A percentile compares a stretch with the other conserved stretches of the same genome.
phyloP scores from a whole-genome alignment of 768 basidiomycete species.

The Inosperma sp. region DNA sequence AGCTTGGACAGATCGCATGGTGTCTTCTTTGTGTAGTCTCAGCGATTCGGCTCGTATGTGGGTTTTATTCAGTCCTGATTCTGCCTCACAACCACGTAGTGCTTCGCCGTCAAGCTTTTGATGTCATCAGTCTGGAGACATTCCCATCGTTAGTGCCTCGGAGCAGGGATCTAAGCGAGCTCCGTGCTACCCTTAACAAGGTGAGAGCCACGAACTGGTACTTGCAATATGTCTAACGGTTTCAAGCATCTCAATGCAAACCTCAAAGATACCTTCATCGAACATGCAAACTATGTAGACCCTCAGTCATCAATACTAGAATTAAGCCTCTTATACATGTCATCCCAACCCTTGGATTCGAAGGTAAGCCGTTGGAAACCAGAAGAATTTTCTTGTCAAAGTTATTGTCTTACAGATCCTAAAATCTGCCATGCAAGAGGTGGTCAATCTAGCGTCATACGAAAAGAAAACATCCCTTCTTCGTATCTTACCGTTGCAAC shows the following conservation, averaged over 20 bases:
- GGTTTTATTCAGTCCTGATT: neutral
- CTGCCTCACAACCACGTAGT: constrained; percentile 20
- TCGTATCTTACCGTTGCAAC: constrained; percentile 51
- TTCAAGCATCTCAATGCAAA: constrained; percentile 16
- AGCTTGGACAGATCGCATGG: constrained; percentile 13
- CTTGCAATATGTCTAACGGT: neutral
- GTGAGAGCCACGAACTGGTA: constrained; percentile 7
- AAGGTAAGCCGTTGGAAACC: neutral
- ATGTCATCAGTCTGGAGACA: constrained; percentile 36
- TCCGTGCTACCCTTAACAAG: constrained; percentile 16
- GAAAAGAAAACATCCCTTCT: constrained; percentile 32
- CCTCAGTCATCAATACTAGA: constrained; percentile 29
- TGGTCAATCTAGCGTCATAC: constrained; percentile 38
- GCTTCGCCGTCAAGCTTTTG: constrained; percentile 38
- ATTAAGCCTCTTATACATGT: constrained; percentile 31
- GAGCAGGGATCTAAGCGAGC: constrained; percentile 13
- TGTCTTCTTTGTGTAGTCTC: constrained; percentile 16
- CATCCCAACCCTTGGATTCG: neutral
- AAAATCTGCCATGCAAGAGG: constrained; percentile 21
- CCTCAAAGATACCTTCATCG: neutral
- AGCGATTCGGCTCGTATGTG: constrained; percentile 17
- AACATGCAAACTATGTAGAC: constrained; percentile 10
- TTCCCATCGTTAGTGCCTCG: constrained; percentile 20
- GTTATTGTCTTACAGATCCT: constrained; percentile 6
- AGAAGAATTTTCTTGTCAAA: neutral